Percentiles rank a stretch among this genome's conserved stretches.
Evolutionary conservation across 176 grass and related monocot genomes (phyloP).

Genomic region (Aegilops umbellulata): DNA sequence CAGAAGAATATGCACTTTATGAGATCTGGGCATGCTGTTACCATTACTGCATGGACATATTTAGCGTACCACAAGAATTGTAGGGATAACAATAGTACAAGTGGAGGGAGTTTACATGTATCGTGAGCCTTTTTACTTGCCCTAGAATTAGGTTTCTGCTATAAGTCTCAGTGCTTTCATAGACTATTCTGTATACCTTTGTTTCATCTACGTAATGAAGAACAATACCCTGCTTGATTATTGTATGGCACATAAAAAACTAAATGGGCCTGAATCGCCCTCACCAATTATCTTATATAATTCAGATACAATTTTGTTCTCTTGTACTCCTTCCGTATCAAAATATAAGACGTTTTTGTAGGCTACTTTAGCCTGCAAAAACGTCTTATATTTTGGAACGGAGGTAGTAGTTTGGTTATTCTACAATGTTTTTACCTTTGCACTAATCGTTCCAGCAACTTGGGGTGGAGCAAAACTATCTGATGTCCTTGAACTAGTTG

Average conservation of each 20-base stretch:
- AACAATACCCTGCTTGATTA: neutral
- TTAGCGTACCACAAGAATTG: neutral
- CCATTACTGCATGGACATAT: slow-evolving; percentile 1
- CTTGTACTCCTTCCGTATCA: neutral
- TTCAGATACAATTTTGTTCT: neutral
- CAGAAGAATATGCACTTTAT: slow-evolving; percentile 10
- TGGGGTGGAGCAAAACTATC: slow-evolving; percentile 91
- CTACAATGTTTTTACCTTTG: slow-evolving; percentile 5
- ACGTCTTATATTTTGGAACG: no score
- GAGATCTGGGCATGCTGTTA: slow-evolving; percentile 7
- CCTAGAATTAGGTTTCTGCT: neutral
- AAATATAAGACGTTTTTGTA: no score
- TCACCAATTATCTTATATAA: neutral
- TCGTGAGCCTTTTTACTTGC: neutral
- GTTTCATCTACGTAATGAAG: neutral
- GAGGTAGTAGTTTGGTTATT: neutral
- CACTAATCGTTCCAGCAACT: slow-evolving; percentile 53
- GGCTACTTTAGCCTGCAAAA: no score
- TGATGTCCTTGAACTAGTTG: slow-evolving; percentile 77
- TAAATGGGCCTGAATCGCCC: neutral
- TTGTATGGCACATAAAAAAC: slow-evolving; percentile 10
- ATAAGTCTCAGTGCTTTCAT: slow-evolving; percentile 7
- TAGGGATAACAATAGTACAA: neutral
- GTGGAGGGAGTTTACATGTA: neutral
- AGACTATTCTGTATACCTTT: neutral